These are phyloP conservation scores for Rhizomucor pusillus DNA, from an alignment of 371 early-diverging fungal genomes.

Conservation along the genomic window DNA sequence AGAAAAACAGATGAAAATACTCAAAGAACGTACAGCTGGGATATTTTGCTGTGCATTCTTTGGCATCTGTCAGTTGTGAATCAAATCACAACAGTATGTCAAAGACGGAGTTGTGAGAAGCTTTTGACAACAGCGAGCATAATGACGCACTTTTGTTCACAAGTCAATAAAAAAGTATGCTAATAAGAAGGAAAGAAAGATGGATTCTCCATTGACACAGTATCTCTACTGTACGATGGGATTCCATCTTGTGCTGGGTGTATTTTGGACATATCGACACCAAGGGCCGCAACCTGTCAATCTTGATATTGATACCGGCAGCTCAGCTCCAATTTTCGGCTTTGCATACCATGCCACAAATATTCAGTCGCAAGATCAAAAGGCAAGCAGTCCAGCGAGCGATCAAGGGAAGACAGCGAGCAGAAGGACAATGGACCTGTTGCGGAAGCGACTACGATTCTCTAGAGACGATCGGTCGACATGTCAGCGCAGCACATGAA, in stretches of 20 bases:
- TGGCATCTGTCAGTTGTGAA: conserved; percentile 9
- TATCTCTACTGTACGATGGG: too few species aligned
- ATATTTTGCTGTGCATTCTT: background rate
- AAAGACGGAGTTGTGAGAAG: too few species aligned
- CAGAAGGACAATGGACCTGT: conserved; percentile 9
- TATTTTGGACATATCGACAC: too few species aligned
- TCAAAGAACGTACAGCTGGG: too few species aligned
- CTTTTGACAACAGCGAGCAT: too few species aligned
- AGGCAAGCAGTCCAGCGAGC: conserved; percentile 7
- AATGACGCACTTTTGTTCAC: too few species aligned
- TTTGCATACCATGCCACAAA: background rate
- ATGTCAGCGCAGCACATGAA: conserved; percentile 7
- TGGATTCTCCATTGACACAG: too few species aligned
- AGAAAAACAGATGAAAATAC: background rate
- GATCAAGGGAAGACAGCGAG: conserved; percentile 5
- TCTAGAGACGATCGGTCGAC: conserved; percentile 15
- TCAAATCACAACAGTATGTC: background rate
- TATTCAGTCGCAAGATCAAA: conserved; percentile 5
- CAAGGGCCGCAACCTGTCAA: too few species aligned
- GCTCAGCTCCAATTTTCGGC: background rate
- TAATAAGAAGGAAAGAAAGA: too few species aligned
- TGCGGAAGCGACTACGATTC: conserved; percentile 9
- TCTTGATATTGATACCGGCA: too few species aligned
- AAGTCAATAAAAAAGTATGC: too few species aligned
- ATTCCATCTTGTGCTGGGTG: too few species aligned